Evolutionary conservation across 176 grass and related monocot species (phyloP).

Genomic region (Metroxylon sagu): DNA sequence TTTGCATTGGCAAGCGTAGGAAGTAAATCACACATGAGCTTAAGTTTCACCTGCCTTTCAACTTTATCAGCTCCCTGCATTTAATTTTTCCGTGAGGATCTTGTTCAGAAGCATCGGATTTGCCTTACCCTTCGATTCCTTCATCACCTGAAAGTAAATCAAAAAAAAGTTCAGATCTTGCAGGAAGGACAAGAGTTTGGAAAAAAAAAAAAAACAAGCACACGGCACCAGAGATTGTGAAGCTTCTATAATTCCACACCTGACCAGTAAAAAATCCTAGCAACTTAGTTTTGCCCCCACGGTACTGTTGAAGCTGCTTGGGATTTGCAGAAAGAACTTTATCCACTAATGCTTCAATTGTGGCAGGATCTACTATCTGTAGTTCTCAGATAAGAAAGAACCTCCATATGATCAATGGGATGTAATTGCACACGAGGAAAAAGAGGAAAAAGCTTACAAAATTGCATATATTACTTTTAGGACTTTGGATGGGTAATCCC

Average conservation of each 20-base stretch:
- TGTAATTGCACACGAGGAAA: no score
- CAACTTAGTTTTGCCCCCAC: conserved; percentile 69
- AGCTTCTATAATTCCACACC: conserved; percentile 18
- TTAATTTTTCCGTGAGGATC: conserved; percentile 60
- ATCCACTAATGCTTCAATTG: conserved; percentile 76
- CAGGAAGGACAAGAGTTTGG: not conserved
- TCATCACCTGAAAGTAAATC: conserved; percentile 69
- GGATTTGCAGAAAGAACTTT: conserved; percentile 67
- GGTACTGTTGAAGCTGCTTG: conserved; percentile 79
- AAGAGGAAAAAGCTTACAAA: no score
- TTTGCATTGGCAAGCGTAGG: no score
- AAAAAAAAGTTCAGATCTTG: not conserved
- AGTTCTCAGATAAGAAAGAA: not conserved
- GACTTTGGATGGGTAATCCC: no score
- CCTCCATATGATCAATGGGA: no score
- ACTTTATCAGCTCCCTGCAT: conserved; percentile 25
- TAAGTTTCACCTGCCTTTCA: not conserved
- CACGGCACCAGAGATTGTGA: not conserved
- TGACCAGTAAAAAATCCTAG: conserved; percentile 88
- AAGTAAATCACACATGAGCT: no score
- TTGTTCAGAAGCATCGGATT: conserved; percentile 80
- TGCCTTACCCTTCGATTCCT: conserved; percentile 92
- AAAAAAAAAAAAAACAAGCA: not conserved
- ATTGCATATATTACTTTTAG: no score
- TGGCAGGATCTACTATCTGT: conserved; percentile 69